These are phyloP conservation scores for Niebla homalea DNA, from an alignment of 495 filamentous ascomycete species.

Conservation along the genomic window DNA sequence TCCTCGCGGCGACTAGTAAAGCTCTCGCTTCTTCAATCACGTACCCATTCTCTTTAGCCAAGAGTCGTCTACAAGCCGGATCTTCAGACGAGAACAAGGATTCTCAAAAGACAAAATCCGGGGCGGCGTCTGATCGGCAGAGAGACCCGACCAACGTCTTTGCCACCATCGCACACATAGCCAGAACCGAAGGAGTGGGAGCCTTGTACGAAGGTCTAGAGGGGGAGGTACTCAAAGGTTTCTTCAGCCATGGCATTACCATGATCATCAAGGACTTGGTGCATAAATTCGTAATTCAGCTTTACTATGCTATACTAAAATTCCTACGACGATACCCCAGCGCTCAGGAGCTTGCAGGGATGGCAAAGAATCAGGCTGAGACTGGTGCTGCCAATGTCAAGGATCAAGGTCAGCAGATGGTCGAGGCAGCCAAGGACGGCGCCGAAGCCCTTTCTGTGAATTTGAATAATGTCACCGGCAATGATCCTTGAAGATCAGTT, in stretches of 20 bases:
- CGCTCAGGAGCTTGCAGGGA: slow-evolving; percentile 25
- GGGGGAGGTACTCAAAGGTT: slow-evolving; percentile 70
- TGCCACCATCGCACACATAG: slow-evolving; percentile 47
- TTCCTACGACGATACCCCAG: slow-evolving; percentile 28
- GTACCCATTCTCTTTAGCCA: slow-evolving; percentile 77
- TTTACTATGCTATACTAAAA: slow-evolving; percentile 41
- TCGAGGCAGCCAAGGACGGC: neutral
- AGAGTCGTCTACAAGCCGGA: slow-evolving; percentile 54
- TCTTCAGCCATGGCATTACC: slow-evolving; percentile 78
- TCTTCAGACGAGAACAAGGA: slow-evolving; percentile 8
- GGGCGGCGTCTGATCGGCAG: slow-evolving; percentile 5
- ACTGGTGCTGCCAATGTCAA: slow-evolving; percentile 21
- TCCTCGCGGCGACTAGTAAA: slow-evolving; percentile 74
- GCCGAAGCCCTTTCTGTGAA: neutral
- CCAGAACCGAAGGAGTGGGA: slow-evolving; percentile 48
- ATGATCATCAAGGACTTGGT: slow-evolving; percentile 77
- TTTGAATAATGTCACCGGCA: neutral
- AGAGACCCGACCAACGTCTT: slow-evolving; percentile 38
- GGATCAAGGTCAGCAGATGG: slow-evolving; percentile 19
- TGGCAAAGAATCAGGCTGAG: slow-evolving; percentile 27
- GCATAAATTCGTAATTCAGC: slow-evolving; percentile 57
- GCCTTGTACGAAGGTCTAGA: slow-evolving; percentile 67
- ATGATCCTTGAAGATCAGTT: too few species aligned
- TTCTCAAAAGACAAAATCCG: slow-evolving; percentile 8
- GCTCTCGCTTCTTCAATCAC: slow-evolving; percentile 65